These are phyloP conservation scores for Lepidium africanum DNA, from an alignment of 345 rosid species.

Conservation along the genomic window DNA sequence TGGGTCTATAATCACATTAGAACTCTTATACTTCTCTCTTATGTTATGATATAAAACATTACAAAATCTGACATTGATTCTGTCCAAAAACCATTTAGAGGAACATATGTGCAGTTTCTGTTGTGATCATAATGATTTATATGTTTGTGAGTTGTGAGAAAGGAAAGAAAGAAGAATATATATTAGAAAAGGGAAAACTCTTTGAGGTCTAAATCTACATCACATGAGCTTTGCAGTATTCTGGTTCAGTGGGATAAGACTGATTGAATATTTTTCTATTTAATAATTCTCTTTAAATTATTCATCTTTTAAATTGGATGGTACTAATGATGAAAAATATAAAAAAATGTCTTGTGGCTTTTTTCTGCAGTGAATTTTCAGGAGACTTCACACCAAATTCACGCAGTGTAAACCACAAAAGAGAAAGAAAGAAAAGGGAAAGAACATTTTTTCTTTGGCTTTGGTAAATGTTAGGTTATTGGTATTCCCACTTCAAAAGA, in stretches of 20 bases:
- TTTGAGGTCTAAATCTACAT: constrained; percentile 19
- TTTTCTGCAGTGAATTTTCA: constrained; percentile 23
- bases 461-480: constrained; percentile 8
- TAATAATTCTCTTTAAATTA: neutral
- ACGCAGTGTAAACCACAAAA: neutral
- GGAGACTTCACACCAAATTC: constrained; percentile 31
- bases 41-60: neutral
- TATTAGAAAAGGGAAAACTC: neutral
- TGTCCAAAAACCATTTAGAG: neutral
- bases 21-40: neutral
- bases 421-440: neutral
- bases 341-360: constrained; percentile 25
- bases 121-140: constrained; percentile 21
- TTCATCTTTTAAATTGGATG: constrained; percentile 28
- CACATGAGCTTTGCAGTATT: constrained; percentile 25
- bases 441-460: neutral
- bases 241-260: constrained; percentile 26
- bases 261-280: neutral
- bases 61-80: constrained; percentile 8
- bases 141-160: constrained; percentile 3
- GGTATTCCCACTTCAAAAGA: constrained; percentile 19
- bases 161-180: neutral
- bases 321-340: constrained; percentile 20
- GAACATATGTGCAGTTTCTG: constrained; percentile 6
- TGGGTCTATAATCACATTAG: constrained; percentile 12